These are phyloP conservation scores for Candida sp. DNA, from an alignment of 1,139 yeast species.

Conservation along the genomic window DNA sequence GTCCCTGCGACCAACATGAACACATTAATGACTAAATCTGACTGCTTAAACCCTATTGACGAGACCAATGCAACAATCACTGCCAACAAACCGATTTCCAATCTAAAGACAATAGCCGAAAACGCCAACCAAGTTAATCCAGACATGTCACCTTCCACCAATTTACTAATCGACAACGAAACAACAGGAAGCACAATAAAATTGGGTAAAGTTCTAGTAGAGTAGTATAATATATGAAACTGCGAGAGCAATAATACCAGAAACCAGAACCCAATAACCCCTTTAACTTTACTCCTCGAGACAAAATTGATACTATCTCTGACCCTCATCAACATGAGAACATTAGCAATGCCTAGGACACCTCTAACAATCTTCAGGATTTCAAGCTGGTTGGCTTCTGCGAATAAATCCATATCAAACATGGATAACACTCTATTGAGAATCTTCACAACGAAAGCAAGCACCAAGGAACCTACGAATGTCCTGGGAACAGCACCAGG, in stretches of 20 bases:
- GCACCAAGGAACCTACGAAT: constrained; percentile 67
- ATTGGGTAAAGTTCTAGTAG: constrained; percentile 83
- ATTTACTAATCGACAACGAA: constrained; percentile 48
- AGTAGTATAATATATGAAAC: constrained; percentile 76
- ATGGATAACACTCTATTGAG: constrained; percentile 21
- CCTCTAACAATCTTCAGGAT: constrained; percentile 52
- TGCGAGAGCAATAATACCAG: constrained; percentile 57
- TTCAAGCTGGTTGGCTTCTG: constrained; percentile 28
- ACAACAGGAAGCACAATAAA: constrained; percentile 80
- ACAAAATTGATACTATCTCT: constrained; percentile 23
- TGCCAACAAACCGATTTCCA: constrained; percentile 67
- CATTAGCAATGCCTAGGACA: constrained; percentile 52
- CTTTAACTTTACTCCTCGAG: constrained; percentile 17
- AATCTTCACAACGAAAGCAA: constrained; percentile 38
- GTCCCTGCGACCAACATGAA: constrained; percentile 51
- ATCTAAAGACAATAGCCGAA: constrained; percentile 65
- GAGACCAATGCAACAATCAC: constrained; percentile 43
- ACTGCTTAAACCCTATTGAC: constrained; percentile 38
- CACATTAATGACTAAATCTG: constrained; percentile 32
- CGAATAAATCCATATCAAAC: constrained; percentile 17
- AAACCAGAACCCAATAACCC: constrained; percentile 53
- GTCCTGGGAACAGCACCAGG: constrained; percentile 93
- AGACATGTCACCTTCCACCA: constrained; percentile 47
- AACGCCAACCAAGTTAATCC: constrained; percentile 63
- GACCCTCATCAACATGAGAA: constrained; percentile 21